These are phyloP conservation scores for Amauroascus verrucosus DNA, from an alignment of 2,329 filamentous ascomycete species.

Conservation along the genomic window DNA sequence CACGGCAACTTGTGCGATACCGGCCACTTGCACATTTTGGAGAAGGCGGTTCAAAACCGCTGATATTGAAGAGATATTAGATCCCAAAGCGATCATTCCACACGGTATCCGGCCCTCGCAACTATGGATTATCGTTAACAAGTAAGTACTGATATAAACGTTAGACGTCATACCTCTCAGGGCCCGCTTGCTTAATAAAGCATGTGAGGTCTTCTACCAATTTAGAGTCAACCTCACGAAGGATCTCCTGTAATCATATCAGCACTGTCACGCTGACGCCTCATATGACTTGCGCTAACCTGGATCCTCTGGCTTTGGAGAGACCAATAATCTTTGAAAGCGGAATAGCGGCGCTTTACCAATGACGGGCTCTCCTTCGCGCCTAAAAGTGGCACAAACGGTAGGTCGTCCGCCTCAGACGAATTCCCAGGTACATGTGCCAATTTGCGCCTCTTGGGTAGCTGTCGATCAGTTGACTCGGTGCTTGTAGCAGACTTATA, in stretches of 20 bases:
- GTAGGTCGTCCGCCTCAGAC: constrained; percentile 15
- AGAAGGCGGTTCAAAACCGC: constrained; percentile 32
- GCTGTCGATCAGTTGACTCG: constrained; percentile 32
- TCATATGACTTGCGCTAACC: constrained; percentile 19
- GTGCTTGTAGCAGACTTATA: constrained; percentile 45
- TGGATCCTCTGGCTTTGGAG: constrained; percentile 32
- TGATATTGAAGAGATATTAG: constrained; percentile 34
- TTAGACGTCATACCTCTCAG: constrained; percentile 26
- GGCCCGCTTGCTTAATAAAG: constrained; percentile 30
- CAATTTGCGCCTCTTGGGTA: constrained; percentile 50
- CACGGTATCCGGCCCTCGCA: constrained; percentile 34
- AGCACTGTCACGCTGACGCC: neutral
- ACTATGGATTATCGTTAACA: constrained; percentile 20
- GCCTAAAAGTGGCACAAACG: constrained; percentile 33
- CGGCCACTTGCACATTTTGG: constrained; percentile 23
- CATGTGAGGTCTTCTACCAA: constrained; percentile 30
- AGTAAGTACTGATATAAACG: neutral
- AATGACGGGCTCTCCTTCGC: constrained; percentile 29
- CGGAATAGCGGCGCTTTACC: constrained; percentile 28
- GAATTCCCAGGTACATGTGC: constrained; percentile 27
- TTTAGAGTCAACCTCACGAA: constrained; percentile 32
- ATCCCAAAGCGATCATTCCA: constrained; percentile 35
- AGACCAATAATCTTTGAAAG: constrained; percentile 33
- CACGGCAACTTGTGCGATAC: constrained; percentile 30
- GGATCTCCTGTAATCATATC: constrained; percentile 18